phyloP scores from a whole-genome alignment of 306 rosid genomes.

The Lotus japonicus region DNA sequence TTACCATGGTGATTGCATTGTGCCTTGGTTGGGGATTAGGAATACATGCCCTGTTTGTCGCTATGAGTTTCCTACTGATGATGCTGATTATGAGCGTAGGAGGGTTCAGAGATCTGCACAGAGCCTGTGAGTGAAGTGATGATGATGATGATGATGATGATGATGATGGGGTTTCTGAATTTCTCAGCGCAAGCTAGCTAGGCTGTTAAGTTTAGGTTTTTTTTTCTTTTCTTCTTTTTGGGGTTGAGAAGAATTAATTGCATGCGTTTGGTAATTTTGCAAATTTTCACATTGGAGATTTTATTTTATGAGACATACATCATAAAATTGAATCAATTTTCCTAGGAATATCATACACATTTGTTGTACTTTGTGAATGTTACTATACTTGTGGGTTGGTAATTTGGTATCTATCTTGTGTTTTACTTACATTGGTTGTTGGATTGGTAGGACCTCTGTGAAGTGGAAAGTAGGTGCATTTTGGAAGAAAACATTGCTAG shows the following conservation, averaged over 20 bases:
- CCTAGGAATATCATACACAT: background rate
- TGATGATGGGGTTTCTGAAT: conserved; percentile 7
- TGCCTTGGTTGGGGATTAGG: conserved; percentile 71
- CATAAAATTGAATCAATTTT: conserved; percentile 18
- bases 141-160: background rate
- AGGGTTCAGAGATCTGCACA: conserved; percentile 32
- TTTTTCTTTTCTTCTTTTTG: conserved; percentile 6
- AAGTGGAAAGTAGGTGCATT: no score
- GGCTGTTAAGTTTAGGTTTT: conserved; percentile 37
- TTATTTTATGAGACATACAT: conserved; percentile 12
- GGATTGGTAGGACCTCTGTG: no score
- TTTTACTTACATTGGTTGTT: background rate
- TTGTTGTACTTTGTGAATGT: background rate
- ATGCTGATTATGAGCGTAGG: conserved; percentile 64
- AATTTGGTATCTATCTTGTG: background rate
- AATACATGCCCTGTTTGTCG: conserved; percentile 95
- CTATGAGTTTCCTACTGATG: conserved; percentile 65
- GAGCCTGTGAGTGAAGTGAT: background rate
- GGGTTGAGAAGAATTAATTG: conserved; percentile 9
- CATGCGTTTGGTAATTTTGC: conserved; percentile 26
- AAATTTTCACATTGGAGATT: conserved; percentile 6
- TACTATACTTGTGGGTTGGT: background rate
- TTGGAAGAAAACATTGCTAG: background rate
- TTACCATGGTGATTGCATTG: conserved; percentile 75
- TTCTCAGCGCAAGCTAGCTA: conserved; percentile 18